phyloP scores from a whole-genome alignment of 257 asterid genomes.

The Osmanthus fragrans region DNA sequence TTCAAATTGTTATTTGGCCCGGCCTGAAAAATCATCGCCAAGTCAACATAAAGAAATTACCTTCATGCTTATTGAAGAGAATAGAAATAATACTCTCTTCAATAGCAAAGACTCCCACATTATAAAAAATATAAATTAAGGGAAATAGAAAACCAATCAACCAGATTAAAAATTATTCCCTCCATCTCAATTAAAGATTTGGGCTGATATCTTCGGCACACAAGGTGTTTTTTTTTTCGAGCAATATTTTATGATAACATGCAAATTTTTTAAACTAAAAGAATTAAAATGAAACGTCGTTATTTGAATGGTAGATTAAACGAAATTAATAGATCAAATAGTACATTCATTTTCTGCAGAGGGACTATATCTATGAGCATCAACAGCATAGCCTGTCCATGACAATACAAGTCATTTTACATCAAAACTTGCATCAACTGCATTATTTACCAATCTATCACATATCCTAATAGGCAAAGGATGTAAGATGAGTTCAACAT shows the following conservation, averaged over 20 bases:
- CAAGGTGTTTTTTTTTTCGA: neutral
- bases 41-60: neutral
- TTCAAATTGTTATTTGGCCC: conserved; percentile 88
- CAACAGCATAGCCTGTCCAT: neutral
- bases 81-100: neutral
- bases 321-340: neutral
- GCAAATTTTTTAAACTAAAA: neutral
- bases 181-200: neutral
- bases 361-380: neutral
- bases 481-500: neutral
- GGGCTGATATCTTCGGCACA: neutral
- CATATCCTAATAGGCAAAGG: neutral
- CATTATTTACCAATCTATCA: neutral
- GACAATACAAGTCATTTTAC: neutral
- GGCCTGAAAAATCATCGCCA: conserved; percentile 49
- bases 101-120: neutral
- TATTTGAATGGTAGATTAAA: neutral
- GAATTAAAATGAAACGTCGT: neutral
- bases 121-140: neutral
- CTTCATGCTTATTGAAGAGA: neutral
- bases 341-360: neutral
- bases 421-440: neutral
- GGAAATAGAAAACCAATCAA: neutral
- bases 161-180: neutral
- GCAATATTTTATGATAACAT: neutral